Conservation (phyloP, 257 asterid species). For the Vinca minor region DNA sequence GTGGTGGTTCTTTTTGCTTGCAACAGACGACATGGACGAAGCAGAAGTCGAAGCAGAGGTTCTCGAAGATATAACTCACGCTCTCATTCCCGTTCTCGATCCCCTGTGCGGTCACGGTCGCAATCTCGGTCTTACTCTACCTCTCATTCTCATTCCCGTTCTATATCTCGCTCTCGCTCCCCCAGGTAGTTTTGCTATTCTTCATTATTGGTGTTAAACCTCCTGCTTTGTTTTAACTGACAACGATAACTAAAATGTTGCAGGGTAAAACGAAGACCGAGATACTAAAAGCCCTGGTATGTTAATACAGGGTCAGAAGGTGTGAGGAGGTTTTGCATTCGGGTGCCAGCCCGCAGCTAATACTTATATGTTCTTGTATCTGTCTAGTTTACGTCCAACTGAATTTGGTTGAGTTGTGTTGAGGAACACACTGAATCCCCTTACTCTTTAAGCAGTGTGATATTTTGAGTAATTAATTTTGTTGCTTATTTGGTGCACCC, state of each 20-base stretch:
- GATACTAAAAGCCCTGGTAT: slow-evolving; percentile 31
- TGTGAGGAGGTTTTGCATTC: neutral
- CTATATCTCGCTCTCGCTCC: slow-evolving; percentile 40
- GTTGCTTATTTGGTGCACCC: neutral
- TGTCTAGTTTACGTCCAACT: neutral
- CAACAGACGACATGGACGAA: slow-evolving; percentile 51
- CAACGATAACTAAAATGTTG: neutral
- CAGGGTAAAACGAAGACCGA: slow-evolving; percentile 61
- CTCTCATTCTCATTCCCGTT: slow-evolving; percentile 46
- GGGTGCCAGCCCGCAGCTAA: neutral
- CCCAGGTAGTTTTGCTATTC: slow-evolving; percentile 45
- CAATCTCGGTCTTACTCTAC: slow-evolving; percentile 36
- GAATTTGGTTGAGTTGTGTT: neutral
- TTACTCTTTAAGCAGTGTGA: neutral
- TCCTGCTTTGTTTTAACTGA: neutral
- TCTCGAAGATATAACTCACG: slow-evolving; percentile 40
- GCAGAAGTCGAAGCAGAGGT: slow-evolving; percentile 70
- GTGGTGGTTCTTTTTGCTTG: slow-evolving; percentile 3
- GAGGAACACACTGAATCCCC: neutral
- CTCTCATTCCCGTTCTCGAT: slow-evolving; percentile 33
- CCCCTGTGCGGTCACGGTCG: slow-evolving; percentile 28
- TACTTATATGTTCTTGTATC: neutral
- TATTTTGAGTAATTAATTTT: neutral
- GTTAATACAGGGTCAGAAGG: neutral
- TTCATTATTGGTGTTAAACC: neutral